Base-by-base conservation (phyloP, 106 monocot species). In the Dioscorea zingiberensis region DNA sequence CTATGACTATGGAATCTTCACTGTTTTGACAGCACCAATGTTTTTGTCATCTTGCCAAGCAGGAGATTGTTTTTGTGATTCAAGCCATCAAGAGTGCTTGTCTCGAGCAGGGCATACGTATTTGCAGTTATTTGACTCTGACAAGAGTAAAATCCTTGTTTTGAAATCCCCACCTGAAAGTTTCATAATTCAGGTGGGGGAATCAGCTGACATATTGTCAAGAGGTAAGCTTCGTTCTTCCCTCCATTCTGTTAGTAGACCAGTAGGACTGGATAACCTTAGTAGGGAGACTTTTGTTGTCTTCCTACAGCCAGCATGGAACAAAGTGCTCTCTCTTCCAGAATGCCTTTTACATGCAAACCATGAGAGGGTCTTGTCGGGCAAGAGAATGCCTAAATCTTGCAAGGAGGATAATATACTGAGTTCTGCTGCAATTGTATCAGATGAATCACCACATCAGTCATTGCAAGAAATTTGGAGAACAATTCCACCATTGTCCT, bases 1-100 rank as follows among this genome's bases (percentile, higher is more conserved):
- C 55, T 97, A 88, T 75, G 95, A 97, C 71, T 95, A 95, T 78
- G 95, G 88, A 59, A 88, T 85, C 60, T 91, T 97, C 51, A 97
- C 95, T 44, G 74, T 97, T 74, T 69, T 91, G 24, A 97, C 91
- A 70, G 22, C 78, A 65, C 88, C 95, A n/a, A 77, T 85, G 69
- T 97, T 97, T 77, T 48, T 83, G 38, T 68, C 63, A 19, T 53
- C 86, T 66, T 46, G 29, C 21, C 12, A 29, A 28, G 27, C 17
- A 44, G 69, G 65, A 61, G 63, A 72, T 54, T 44, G 65, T 65
- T 62, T 59, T 62, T 53, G 44, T 48, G 19, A 56, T 14, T 66
- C 65, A 58, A 28, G 67, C 14, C 13, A n/a, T 57, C 56, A 63
- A 64, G 78, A 81, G 17, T 85, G 76, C 64, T 63, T 47, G 24